phyloP scores from a whole-genome alignment of 306 rosid species.

The Fragaria vesca region DNA sequence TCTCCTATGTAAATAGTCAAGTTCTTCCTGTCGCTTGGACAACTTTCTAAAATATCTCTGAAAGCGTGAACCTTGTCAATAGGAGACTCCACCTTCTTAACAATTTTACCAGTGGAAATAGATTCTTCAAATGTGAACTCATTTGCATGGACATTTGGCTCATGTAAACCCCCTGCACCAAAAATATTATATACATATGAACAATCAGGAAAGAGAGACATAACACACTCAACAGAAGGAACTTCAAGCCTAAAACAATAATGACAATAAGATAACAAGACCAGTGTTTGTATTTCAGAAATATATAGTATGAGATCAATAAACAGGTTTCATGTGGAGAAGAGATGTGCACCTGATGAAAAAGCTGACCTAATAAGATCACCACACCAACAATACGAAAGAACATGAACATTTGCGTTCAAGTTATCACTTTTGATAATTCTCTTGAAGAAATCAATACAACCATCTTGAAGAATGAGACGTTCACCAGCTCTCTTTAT shows the following conservation, averaged over 20 bases:
- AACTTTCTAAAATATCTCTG: constrained; percentile 40
- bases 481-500: constrained; percentile 94
- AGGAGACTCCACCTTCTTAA: constrained; percentile 86
- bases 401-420: constrained; percentile 72
- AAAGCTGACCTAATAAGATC: constrained; percentile 90
- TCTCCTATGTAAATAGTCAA: constrained; percentile 81
- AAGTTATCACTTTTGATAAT: constrained; percentile 59
- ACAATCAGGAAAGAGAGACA: neutral
- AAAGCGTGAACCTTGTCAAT: constrained; percentile 79
- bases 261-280: neutral
- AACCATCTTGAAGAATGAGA: constrained; percentile 82
- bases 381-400: constrained; percentile 98
- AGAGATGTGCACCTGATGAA: constrained; percentile 64
- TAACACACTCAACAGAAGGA: neutral
- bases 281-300: neutral
- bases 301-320: neutral
- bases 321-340: neutral
- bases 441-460: constrained; percentile 67
- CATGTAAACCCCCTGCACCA: constrained; percentile 65
- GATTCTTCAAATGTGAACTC: constrained; percentile 73
- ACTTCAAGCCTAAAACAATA: neutral
- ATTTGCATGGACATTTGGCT: constrained; percentile 74
- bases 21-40: constrained; percentile 48
- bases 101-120: constrained; percentile 79
- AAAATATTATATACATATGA: constrained; percentile 10